phyloP scores from a whole-genome alignment of 2,329 filamentous ascomycete genomes.

The Lasiodiplodia citricola region DNA sequence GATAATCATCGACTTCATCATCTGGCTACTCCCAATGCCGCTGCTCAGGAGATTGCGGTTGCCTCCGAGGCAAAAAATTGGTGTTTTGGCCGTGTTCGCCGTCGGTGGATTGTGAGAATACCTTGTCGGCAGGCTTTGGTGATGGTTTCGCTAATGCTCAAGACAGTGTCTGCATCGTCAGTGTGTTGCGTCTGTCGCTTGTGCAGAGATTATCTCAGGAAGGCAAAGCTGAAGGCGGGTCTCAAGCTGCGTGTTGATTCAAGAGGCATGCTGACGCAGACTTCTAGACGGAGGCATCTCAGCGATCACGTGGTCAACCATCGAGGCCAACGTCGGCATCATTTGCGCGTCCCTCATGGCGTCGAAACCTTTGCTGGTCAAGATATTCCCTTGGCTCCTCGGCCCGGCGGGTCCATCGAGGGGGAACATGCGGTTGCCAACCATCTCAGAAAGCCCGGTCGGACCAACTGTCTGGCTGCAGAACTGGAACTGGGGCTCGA shows the following conservation, averaged over 20 bases:
- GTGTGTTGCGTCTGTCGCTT: conserved; percentile 41
- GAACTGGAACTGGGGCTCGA: conserved; percentile 10
- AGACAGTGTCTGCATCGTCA: conserved; percentile 39
- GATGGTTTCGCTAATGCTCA: neutral
- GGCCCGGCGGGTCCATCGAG: conserved; percentile 2
- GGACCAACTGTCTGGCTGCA: neutral
- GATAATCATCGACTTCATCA: conserved; percentile 40
- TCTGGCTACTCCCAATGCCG: conserved; percentile 40
- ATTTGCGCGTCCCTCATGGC: conserved; percentile 84
- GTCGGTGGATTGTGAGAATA: conserved; percentile 45
- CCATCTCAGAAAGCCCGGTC: neutral
- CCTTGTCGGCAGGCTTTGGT: neutral
- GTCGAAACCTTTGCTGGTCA: conserved; percentile 66
- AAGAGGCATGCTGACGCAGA: neutral
- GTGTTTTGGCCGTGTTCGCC: conserved; percentile 43
- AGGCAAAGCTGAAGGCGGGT: conserved; percentile 28
- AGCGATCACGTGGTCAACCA: conserved; percentile 42
- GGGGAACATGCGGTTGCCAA: conserved; percentile 4
- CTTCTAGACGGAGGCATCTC: conserved; percentile 9
- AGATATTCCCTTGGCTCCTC: conserved; percentile 65
- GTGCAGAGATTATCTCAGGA: conserved; percentile 36
- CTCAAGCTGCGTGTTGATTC: no score
- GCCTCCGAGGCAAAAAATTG: conserved; percentile 41
- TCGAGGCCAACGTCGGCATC: conserved; percentile 86
- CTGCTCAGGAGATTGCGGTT: conserved; percentile 41